These are phyloP conservation scores for Cutaneotrichosporon cyanovorans DNA, from an alignment of 1,284 basidiomycete species.

Conservation along the genomic window DNA sequence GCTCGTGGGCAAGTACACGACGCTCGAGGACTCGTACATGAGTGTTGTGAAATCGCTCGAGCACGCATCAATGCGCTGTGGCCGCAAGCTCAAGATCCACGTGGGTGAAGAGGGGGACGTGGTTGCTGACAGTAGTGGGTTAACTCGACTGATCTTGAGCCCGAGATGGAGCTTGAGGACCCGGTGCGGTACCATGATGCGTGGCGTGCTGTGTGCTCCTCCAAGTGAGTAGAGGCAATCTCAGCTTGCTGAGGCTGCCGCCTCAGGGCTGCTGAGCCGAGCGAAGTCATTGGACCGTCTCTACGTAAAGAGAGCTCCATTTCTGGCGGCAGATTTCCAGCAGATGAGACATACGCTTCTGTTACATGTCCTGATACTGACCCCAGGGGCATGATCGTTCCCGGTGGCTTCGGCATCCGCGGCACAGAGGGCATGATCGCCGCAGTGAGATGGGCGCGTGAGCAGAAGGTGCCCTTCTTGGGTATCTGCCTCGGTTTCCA, in stretches of 20 bases:
- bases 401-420: conserved; percentile 88
- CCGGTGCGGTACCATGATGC: conserved; percentile 93
- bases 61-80: conserved; percentile 89
- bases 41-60: conserved; percentile 95
- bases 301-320: too few relatives aligned
- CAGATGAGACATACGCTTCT: too few relatives aligned
- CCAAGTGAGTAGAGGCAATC: conserved; percentile 54
- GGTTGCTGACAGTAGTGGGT: conserved; percentile 66
- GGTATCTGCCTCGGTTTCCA: conserved; percentile 99
- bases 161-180: conserved; percentile 64
- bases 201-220: conserved; percentile 85
- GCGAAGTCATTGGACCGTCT: too few relatives aligned
- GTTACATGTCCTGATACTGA: too few relatives aligned
- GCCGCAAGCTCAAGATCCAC: conserved; percentile 70
- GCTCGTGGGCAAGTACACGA: conserved; percentile 95
- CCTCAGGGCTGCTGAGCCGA: too few relatives aligned
- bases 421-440: conserved; percentile 97
- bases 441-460: conserved; percentile 92
- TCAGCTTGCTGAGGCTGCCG: too few relatives aligned
- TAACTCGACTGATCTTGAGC: conserved; percentile 88
- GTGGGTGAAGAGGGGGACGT: conserved; percentile 47
- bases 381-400: conserved; percentile 85
- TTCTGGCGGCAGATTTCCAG: too few relatives aligned
- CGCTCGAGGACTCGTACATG: conserved; percentile 97
- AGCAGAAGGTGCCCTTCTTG: conserved; percentile 89